Conservation (phyloP, 129 eudicot species). For the Lonicera japonica region DNA sequence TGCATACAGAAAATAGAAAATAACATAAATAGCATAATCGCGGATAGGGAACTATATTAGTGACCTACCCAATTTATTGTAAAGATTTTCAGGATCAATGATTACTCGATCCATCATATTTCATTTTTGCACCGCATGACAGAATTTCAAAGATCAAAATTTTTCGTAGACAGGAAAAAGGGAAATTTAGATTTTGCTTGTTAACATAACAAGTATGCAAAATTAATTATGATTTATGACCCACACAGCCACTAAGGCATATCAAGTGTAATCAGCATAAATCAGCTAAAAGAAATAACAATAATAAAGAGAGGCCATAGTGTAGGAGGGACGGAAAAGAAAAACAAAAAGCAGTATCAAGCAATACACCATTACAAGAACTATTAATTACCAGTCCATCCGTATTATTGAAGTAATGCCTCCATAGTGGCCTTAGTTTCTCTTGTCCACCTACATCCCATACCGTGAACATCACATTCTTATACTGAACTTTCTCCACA, state of each 20-base stretch:
- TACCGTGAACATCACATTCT: constrained; percentile 90
- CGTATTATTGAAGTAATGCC: constrained; percentile 96
- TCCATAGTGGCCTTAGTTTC: constrained; percentile 92
- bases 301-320: background rate
- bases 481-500: constrained; percentile 98
- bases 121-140: too few relatives aligned
- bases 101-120: too few relatives aligned
- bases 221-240: too few relatives aligned
- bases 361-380: background rate
- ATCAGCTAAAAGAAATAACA: background rate
- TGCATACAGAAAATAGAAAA: constrained; percentile 22
- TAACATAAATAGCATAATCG: background rate
- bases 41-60: too few relatives aligned
- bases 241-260: too few relatives aligned
- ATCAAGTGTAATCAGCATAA: background rate
- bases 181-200: too few relatives aligned
- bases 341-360: constrained; percentile 1
- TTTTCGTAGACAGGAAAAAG: too few relatives aligned
- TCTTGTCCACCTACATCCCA: constrained; percentile 99
- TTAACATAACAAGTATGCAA: too few relatives aligned
- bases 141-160: too few relatives aligned
- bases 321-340: background rate
- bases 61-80: too few relatives aligned
- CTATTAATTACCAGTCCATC: constrained; percentile 71
- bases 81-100: too few relatives aligned